Evolutionary conservation across 2,329 filamentous ascomycete genomes (phyloP).

Genomic region (Penicillium sp.): DNA sequence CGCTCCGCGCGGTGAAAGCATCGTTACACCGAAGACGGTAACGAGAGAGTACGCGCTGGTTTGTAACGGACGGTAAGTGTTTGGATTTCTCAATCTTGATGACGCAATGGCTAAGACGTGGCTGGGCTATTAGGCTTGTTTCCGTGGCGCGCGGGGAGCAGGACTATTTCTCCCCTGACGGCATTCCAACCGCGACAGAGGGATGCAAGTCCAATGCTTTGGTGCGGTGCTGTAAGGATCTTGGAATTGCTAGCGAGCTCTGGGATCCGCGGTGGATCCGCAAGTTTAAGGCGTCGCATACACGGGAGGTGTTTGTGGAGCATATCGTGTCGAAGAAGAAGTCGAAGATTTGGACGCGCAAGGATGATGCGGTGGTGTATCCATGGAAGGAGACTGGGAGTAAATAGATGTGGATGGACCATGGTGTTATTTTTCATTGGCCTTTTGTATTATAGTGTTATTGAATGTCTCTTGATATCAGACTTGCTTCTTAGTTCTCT

Average conservation of each 20-base stretch:
- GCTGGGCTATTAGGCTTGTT: constrained; percentile 61
- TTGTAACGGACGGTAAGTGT: constrained; percentile 68
- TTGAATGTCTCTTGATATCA: background rate
- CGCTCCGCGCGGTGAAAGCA: constrained; percentile 77
- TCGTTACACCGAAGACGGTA: constrained; percentile 71
- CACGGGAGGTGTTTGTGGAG: constrained; percentile 82
- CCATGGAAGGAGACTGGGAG: constrained; percentile 51
- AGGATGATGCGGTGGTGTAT: constrained; percentile 67
- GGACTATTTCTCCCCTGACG: constrained; percentile 82
- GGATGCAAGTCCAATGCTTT: constrained; percentile 96
- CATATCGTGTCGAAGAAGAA: constrained; percentile 81
- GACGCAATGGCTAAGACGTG: too few relatives aligned
- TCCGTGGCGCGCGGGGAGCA: constrained; percentile 91
- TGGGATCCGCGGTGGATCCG: constrained; percentile 94
- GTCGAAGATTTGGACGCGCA: constrained; percentile 78
- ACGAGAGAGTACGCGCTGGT: constrained; percentile 93
- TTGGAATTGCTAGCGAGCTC: constrained; percentile 88
- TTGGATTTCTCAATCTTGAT: background rate
- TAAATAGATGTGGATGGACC: constrained; percentile 16
- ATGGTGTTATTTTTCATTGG: too few relatives aligned
- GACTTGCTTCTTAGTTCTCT: too few relatives aligned
- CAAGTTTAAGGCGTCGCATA: constrained; percentile 67
- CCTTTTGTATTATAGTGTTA: background rate
- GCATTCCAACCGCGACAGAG: constrained; percentile 88
- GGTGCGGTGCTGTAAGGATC: constrained; percentile 96